These are phyloP conservation scores for Eucalyptus erythrocorys DNA, from an alignment of 345 rosid genomes.

Conservation along the genomic window DNA sequence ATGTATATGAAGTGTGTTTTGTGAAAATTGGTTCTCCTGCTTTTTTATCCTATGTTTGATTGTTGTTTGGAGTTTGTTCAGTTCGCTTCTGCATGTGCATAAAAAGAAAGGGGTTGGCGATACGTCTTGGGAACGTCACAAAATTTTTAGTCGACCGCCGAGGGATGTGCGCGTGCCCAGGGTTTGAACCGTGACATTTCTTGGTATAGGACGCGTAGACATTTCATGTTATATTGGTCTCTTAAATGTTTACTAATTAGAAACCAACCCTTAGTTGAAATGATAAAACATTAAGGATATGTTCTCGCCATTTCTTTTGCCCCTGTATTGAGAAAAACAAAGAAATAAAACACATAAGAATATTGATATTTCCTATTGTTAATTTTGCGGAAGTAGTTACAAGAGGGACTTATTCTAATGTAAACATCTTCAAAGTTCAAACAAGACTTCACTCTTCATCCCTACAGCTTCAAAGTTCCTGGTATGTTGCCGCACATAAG, in stretches of 20 bases:
- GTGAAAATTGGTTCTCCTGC: too few relatives aligned
- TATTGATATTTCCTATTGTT: not conserved
- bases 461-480: not conserved
- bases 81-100: too few relatives aligned
- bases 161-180: too few relatives aligned
- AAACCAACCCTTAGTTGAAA: not conserved
- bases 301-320: not conserved
- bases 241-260: not conserved
- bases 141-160: too few relatives aligned
- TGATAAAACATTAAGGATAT: not conserved
- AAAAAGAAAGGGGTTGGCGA: too few relatives aligned
- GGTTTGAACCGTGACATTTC: too few relatives aligned
- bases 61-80: too few relatives aligned
- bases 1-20: too few relatives aligned
- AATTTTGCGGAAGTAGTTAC: not conserved
- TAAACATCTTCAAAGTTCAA: not conserved
- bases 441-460: not conserved
- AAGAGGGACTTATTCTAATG: not conserved
- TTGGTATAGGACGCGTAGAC: too few relatives aligned
- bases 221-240: too few relatives aligned
- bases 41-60: too few relatives aligned
- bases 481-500: not conserved
- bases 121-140: too few relatives aligned
- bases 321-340: not conserved
- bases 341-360: not conserved